Conservation (phyloP, 31 red algal species). For the Endocladia muricata region DNA sequence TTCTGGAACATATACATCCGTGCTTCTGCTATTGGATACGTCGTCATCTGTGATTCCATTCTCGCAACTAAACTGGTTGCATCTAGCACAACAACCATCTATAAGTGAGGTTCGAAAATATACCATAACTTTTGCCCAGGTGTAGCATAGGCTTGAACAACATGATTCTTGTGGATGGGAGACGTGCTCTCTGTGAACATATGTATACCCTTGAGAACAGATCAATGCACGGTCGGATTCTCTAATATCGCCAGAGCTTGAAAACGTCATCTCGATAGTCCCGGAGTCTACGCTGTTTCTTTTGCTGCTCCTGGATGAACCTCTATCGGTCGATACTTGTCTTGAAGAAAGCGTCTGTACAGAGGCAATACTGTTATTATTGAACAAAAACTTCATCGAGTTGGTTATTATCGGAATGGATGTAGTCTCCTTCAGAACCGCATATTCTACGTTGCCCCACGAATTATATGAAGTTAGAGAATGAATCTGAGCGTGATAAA, state of each 20-base stretch:
- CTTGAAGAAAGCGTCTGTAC: not conserved
- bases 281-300: no score
- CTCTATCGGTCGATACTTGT: not conserved
- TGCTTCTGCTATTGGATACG: conserved; percentile 8
- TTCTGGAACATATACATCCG: conserved; percentile 22
- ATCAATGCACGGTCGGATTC: not conserved
- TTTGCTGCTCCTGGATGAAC: no score
- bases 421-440: conserved; percentile 2
- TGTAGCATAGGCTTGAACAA: conserved; percentile 17
- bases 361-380: not conserved
- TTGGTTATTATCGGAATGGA: conserved; percentile 22
- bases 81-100: conserved; percentile 27
- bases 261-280: not conserved
- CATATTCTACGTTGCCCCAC: conserved; percentile 26
- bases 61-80: conserved; percentile 26
- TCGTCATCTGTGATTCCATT: conserved; percentile 4
- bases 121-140: not conserved
- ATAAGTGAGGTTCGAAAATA: not conserved
- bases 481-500: conserved; percentile 25
- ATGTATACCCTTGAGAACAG: conserved; percentile 15
- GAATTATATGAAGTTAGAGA: conserved; percentile 34
- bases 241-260: not conserved
- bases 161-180: conserved; percentile 3
- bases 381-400: conserved; percentile 7
- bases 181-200: not conserved